Evolutionary conservation across 2,329 filamentous ascomycete species (phyloP).

Genomic region (Aspergillus phoenicis): DNA sequence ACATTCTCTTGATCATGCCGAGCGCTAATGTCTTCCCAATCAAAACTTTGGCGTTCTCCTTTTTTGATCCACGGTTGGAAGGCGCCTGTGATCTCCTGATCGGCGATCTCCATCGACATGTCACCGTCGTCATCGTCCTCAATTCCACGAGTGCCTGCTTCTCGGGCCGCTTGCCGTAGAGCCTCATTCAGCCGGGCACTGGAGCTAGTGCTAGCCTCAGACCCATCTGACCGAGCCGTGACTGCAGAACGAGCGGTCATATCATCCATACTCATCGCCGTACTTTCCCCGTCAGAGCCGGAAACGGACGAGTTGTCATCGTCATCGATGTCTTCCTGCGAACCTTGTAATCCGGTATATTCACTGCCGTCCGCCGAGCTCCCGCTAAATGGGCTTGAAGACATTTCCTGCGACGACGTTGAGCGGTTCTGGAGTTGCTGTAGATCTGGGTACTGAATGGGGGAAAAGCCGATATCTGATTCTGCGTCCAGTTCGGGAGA

Average conservation of each 20-base stretch:
- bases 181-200: conserved; percentile 76
- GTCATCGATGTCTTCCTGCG: conserved; percentile 50
- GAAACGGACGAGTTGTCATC: conserved; percentile 50
- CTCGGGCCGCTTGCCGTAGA: conserved; percentile 71
- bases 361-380: conserved; percentile 53
- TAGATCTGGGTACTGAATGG: conserved; percentile 65
- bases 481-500: conserved; percentile 65
- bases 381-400: conserved; percentile 76
- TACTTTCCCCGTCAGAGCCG: conserved; percentile 66
- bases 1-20: conserved; percentile 51
- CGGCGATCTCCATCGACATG: conserved; percentile 78
- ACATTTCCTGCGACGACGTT: conserved; percentile 64
- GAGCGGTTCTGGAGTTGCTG: conserved; percentile 58
- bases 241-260: conserved; percentile 69
- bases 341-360: conserved; percentile 42
- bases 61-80: conserved; percentile 54
- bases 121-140: conserved; percentile 65
- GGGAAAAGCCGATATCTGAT: conserved; percentile 59
- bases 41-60: conserved; percentile 43
- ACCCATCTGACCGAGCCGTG: conserved; percentile 60
- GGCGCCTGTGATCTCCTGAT: conserved; percentile 57
- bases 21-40: conserved; percentile 47
- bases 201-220: conserved; percentile 58
- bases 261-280: conserved; percentile 81
- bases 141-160: conserved; percentile 73